These are phyloP conservation scores for Penicillium pancosmium DNA, from an alignment of 495 filamentous ascomycete genomes.

Conservation along the genomic window DNA sequence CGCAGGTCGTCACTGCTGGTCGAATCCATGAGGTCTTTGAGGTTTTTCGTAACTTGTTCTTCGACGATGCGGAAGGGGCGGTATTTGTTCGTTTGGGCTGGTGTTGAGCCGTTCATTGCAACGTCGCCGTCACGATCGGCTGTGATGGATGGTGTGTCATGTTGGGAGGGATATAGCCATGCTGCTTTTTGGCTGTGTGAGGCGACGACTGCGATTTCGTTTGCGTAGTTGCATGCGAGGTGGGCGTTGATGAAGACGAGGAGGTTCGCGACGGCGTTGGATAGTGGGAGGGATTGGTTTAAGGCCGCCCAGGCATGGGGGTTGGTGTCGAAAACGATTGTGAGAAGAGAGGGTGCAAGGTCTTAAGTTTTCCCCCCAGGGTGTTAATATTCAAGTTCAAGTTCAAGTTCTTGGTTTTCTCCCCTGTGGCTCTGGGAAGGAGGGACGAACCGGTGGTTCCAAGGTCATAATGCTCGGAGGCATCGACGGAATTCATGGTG, in stretches of 20 bases:
- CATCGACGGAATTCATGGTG: constrained; percentile 87
- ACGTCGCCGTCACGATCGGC: constrained; percentile 39
- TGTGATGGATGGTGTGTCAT: constrained; percentile 22
- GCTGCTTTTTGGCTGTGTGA: constrained; percentile 80
- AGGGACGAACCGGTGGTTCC: constrained; percentile 24
- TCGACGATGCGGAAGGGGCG: constrained; percentile 88
- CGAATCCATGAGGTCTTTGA: constrained; percentile 66
- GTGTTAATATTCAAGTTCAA: not conserved
- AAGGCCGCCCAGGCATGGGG: constrained; percentile 90
- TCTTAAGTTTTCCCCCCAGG: constrained; percentile 39
- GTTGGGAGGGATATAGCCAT: constrained; percentile 77
- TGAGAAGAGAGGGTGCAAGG: constrained; percentile 81
- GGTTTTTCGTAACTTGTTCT: constrained; percentile 68
- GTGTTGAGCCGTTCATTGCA: constrained; percentile 10
- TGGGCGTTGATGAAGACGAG: constrained; percentile 97
- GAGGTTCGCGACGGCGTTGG: constrained; percentile 83
- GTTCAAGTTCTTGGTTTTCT: too few species aligned
- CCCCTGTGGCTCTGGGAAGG: too few species aligned
- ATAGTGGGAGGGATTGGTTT: constrained; percentile 73
- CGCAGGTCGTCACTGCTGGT: constrained; percentile 63
- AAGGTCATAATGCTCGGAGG: constrained; percentile 80
- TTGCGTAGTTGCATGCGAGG: constrained; percentile 87
- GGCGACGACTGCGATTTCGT: constrained; percentile 90
- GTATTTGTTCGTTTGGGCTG: constrained; percentile 81
- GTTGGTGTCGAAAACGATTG: constrained; percentile 94